phyloP scores from a whole-genome alignment of 1,284 basidiomycete species.

The Microstroma glucosiphilum region DNA sequence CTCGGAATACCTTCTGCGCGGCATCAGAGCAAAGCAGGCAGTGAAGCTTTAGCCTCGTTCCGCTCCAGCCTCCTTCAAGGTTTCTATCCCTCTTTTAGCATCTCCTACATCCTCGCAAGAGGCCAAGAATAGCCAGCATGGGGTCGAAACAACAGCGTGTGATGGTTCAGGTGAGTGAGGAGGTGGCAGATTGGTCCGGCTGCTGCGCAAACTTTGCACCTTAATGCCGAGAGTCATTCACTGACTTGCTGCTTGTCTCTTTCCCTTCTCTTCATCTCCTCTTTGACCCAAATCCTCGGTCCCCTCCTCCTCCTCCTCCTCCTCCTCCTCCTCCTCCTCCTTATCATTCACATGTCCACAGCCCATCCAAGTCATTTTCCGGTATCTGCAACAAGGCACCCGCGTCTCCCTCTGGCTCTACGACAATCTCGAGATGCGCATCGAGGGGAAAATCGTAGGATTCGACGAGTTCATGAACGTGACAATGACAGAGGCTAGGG shows the following conservation, averaged over 20 bases:
- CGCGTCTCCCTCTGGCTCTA: constrained; percentile 93
- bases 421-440: constrained; percentile 92
- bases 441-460: constrained; percentile 93
- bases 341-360: constrained; percentile 19
- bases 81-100: too few species aligned
- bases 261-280: neutral
- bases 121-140: neutral
- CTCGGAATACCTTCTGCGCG: too few species aligned
- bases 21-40: too few species aligned
- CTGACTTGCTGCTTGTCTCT: neutral
- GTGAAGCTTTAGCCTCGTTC: too few species aligned
- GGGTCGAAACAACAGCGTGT: constrained; percentile 59
- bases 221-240: neutral
- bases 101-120: too few species aligned
- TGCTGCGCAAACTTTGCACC: constrained; percentile 20
- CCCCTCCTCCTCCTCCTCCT: constrained; percentile 5
- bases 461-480: constrained; percentile 99
- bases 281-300: neutral
- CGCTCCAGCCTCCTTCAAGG: too few species aligned
- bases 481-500: constrained; percentile 87
- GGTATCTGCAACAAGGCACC: constrained; percentile 86
- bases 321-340: neutral
- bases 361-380: constrained; percentile 85
- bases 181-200: too few species aligned
- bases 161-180: constrained; percentile 71